Evolutionary conservation across 345 rosid genomes (phyloP).

Genomic region (Citrus maxima): DNA sequence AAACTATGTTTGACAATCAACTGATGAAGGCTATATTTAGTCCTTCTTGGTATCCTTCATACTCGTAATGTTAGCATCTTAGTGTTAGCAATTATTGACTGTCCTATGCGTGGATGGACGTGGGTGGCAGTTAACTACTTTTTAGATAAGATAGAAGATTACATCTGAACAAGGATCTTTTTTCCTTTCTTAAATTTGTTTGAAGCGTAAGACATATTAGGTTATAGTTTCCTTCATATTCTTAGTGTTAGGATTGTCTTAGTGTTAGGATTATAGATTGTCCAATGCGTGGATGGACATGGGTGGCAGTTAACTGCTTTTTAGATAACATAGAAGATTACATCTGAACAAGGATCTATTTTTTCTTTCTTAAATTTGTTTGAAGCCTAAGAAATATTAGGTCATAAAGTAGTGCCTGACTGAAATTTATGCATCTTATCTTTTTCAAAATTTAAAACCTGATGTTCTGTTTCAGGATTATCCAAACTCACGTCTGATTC

Average conservation of each 20-base stretch:
- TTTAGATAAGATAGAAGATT: background rate
- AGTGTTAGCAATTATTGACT: background rate
- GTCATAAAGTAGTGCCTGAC: background rate
- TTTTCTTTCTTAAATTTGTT: background rate
- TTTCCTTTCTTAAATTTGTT: background rate
- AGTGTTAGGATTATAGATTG: background rate
- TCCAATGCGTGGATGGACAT: background rate
- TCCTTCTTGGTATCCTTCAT: background rate
- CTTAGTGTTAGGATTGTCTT: background rate
- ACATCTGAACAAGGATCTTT: background rate
- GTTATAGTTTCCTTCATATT: background rate
- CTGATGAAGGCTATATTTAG: background rate
- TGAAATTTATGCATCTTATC: slow-evolving; percentile 3
- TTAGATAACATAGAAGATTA: background rate
- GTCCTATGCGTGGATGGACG: background rate
- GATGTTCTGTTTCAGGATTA: slow-evolving; percentile 61
- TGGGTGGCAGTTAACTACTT: background rate
- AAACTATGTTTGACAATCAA: background rate
- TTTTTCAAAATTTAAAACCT: slow-evolving; percentile 1
- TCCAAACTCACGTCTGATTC: slow-evolving; percentile 82
- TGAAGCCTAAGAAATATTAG: background rate
- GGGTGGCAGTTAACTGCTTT: background rate
- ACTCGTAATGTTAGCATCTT: background rate
- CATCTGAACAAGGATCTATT: background rate
- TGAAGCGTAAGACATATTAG: background rate